A percentile compares a stretch with the other conserved stretches of the same genome.
phyloP scores from a whole-genome alignment of 331 rosid genomes.

The Acacia concinna region DNA sequence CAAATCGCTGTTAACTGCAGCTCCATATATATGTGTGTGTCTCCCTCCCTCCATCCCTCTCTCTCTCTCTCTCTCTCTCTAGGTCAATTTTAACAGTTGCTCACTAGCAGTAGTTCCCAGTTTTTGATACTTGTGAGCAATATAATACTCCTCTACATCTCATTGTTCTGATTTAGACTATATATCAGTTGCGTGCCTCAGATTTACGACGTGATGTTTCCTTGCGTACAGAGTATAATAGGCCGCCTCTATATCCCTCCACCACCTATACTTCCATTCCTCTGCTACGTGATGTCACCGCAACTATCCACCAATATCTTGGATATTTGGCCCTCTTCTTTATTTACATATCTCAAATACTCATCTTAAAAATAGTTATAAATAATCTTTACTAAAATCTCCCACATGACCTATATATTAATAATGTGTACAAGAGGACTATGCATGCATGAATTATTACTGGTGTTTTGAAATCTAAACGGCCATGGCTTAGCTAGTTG shows the following conservation, averaged over 20 bases:
- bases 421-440: not conserved
- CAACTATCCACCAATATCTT: not conserved
- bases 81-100: not conserved
- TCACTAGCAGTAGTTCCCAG: not conserved
- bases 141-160: not conserved
- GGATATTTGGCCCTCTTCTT: too few species aligned
- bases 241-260: slow-evolving; percentile 3
- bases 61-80: too few species aligned
- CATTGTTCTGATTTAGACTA: not conserved
- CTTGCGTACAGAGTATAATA: not conserved
- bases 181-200: not conserved
- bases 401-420: not conserved
- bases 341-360: not conserved
- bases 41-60: not conserved
- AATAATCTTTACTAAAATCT: not conserved
- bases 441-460: not conserved
- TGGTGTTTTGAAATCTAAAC: not conserved
- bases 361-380: not conserved
- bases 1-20: not conserved
- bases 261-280: not conserved
- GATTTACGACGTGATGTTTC: not conserved
- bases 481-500: not conserved
- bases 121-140: not conserved
- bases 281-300: not conserved
- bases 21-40: too few species aligned